phyloP scores from a whole-genome alignment of 2,329 filamentous ascomycete species.

The Corynespora cassiicola region DNA sequence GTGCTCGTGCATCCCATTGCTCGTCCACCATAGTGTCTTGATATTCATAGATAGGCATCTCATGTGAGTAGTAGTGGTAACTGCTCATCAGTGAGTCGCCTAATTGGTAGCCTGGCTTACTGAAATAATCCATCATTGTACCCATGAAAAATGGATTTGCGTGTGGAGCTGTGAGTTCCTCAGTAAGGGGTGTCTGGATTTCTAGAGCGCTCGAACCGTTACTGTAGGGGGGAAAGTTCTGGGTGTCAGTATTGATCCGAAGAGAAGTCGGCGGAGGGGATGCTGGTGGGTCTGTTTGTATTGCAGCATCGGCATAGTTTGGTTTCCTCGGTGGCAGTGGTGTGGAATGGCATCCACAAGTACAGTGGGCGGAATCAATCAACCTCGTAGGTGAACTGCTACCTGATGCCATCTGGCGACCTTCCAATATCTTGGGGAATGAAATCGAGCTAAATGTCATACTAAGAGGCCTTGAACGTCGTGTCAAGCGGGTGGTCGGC shows the following conservation, averaged over 20 bases:
- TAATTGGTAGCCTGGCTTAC: slow-evolving; percentile 38
- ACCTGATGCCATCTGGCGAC: slow-evolving; percentile 6
- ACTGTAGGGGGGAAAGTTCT: slow-evolving; percentile 9
- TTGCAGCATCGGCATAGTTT: slow-evolving; percentile 25
- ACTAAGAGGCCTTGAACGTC: slow-evolving; percentile 16
- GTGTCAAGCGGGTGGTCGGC: slow-evolving; percentile 5
- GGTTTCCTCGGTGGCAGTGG: slow-evolving; percentile 4
- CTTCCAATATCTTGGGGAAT: slow-evolving; percentile 22
- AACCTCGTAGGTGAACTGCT: not conserved
- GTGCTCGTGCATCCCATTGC: too few species aligned
- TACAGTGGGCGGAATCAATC: slow-evolving; percentile 13
- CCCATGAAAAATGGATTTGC: slow-evolving; percentile 36
- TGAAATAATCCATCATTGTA: slow-evolving; percentile 40
- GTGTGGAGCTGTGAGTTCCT: slow-evolving; percentile 7
- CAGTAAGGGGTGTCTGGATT: slow-evolving; percentile 20
- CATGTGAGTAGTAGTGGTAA: slow-evolving; percentile 21
- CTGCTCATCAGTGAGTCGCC: slow-evolving; percentile 35
- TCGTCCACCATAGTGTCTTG: too few species aligned
- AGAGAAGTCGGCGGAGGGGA: slow-evolving; percentile 14
- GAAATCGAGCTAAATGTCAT: slow-evolving; percentile 22
- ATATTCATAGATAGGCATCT: slow-evolving; percentile 17
- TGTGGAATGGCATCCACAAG: slow-evolving; percentile 19
- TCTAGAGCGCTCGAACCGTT: slow-evolving; percentile 19
- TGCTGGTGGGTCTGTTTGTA: slow-evolving; percentile 29
- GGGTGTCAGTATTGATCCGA: slow-evolving; percentile 18